Base-by-base conservation (phyloP, 495 filamentous ascomycete species). In the Aspergillus haitiensis region DNA sequence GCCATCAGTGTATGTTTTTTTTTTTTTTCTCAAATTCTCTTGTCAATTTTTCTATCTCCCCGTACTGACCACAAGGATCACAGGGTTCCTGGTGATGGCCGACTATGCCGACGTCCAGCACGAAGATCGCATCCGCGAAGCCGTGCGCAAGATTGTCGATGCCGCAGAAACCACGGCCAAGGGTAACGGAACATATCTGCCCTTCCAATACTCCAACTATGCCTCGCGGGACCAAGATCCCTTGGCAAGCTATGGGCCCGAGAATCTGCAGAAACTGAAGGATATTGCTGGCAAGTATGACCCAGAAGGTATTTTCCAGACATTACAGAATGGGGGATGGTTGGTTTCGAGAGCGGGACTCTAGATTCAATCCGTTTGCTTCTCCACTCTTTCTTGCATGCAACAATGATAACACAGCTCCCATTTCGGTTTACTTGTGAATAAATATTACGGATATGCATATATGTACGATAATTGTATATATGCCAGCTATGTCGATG, bases 261-360 rank as follows among this genome's bases (percentile, higher is more conserved):
- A 67, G 11, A 81, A 71, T 60, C 15, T 70, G 31, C 37, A 49
- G 46, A 58, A 59, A 27, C 55, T 84, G 50, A 56, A 62, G 58
- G 48, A 50, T 13, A 64, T 67, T 31, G 72, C 68, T 9, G 67
- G 48, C 46, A 77, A 77, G 65, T 82, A 75, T 52, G 79, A 82
- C 59, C 75, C 78, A 0, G 60, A 69, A 6, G 69, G 67, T 0
- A 61, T 82, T 0, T 83, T 82, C 48, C 77, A 81, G 68, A 73
- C 54, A 48, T 58, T 62, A 45, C 63, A 66, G 63, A 32, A 59
- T 27, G 50, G 45, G 2, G 63, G 63, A 9, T 65, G 39, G 53
- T 45, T 55, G 53, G 9, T 55, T 16, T 45, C 53, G 3, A 55
- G 15, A 7, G 53, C 53, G 16, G 53, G 53, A 27, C 31, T n/a